Evolutionary conservation across 1,284 basidiomycete genomes (phyloP), one percentile per base, ranked within the genome.

Genomic region (Bjerkandera adusta): DNA sequence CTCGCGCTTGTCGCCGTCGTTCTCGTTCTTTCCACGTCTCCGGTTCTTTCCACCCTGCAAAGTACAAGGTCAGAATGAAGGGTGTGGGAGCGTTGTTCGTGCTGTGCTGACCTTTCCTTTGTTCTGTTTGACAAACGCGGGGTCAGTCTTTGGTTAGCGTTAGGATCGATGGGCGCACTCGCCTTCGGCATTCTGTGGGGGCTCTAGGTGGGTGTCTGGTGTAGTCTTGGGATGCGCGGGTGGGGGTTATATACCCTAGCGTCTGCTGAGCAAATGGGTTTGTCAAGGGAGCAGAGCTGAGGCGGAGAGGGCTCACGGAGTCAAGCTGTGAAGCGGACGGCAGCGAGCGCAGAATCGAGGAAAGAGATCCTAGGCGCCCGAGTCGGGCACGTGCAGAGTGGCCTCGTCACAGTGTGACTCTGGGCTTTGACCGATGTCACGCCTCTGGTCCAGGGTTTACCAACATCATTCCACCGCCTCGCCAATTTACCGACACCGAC

Each of bases 11-110:
- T 97, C 93, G 57, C 90, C 89, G 55, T 97, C 93, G 71, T 94
- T 96, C 73, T 99, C 96, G 75, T 98, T 98, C 85, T 99, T 99
- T 82, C 96, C 96, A 75, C 96, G 83, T 79, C 96, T 83, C 72
- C 97, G 85, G 76, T 99, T 99, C 80, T 99, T 99, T 56, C 97
- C 97, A 68, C 97, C 96, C 92, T 99, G 57, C 34, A 56, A 37
- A 39, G 10, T 30, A 16, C 29, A 22, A 5, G n/a, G 21, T 22
- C 2, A 10, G 29, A n/a, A 30, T 27, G 12, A 8, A 44, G 21
- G 27, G 20, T 27, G 16, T 27, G 24, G 15, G 21, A 13, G 16
- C 24, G 18, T 5, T 21, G 27, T 22, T 15, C 16, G 16, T 8
- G 10, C 45, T 13, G 36, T 49, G 62, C 68, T 45, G 45, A 87